Conservation (phyloP, 148 eudicot genomes). For the Spergularia bocconei region DNA sequence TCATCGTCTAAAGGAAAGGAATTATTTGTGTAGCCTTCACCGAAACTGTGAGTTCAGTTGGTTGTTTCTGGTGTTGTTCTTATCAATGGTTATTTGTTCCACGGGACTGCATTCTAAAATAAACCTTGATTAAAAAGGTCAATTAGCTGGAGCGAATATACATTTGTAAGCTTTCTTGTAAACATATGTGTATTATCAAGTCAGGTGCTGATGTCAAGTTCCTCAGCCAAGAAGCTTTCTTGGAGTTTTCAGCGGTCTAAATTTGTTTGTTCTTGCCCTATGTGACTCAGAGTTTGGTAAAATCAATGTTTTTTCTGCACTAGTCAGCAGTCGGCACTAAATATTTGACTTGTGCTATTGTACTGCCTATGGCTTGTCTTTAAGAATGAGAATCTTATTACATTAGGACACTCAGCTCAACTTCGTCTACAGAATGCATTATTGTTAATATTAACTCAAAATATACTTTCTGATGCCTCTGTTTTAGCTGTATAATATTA, state of each 20-base stretch:
- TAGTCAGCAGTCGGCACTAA: not conserved
- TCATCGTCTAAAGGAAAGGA: not conserved
- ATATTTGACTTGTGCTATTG: not conserved
- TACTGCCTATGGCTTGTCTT: not conserved
- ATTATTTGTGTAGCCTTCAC: not conserved
- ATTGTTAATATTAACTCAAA: too few species aligned
- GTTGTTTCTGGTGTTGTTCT: not conserved
- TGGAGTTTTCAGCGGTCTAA: not conserved
- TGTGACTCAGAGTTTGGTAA: constrained; percentile 1
- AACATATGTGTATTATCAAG: not conserved
- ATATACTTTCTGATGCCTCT: too few species aligned
- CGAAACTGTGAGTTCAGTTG: not conserved
- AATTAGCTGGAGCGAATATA: not conserved
- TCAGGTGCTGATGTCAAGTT: not conserved
- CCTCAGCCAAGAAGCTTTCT: not conserved
- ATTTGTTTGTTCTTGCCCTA: not conserved
- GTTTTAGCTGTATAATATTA: too few species aligned
- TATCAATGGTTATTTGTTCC: too few species aligned
- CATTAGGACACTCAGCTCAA: too few species aligned
- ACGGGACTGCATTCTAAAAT: too few species aligned
- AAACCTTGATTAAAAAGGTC: not conserved
- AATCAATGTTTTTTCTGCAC: not conserved
- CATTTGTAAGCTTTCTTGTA: not conserved
- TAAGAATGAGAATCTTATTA: not conserved
- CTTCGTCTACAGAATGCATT: too few species aligned